These are phyloP conservation scores for Penicillium sp. DNA, from an alignment of 2,329 filamentous ascomycete species.

Conservation along the genomic window DNA sequence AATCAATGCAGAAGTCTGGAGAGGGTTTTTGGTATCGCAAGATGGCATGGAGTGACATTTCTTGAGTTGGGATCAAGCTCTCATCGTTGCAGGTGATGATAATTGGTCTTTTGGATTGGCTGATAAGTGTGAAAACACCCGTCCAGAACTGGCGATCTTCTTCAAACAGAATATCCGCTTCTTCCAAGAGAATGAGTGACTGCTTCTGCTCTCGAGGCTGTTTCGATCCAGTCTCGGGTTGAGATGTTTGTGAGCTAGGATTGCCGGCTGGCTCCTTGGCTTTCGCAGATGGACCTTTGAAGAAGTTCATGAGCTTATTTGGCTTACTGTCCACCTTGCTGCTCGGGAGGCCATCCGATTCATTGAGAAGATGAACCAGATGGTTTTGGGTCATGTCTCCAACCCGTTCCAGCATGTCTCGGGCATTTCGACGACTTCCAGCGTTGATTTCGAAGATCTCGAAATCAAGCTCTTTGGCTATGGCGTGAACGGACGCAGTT, in stretches of 20 bases:
- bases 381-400: conserved; percentile 98
- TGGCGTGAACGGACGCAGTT: conserved; percentile 86
- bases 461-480: conserved; percentile 87
- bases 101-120: conserved; percentile 85
- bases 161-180: conserved; percentile 90
- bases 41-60: conserved; percentile 79
- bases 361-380: conserved; percentile 64
- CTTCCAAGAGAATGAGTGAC: conserved; percentile 89
- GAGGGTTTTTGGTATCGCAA: conserved; percentile 73
- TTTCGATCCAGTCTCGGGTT: conserved; percentile 36
- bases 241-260: conserved; percentile 21
- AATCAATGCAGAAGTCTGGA: conserved; percentile 70
- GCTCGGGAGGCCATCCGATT: conserved; percentile 27
- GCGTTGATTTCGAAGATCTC: conserved; percentile 95
- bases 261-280: conserved; percentile 21
- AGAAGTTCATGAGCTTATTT: conserved; percentile 78
- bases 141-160: conserved; percentile 96
- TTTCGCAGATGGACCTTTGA: conserved; percentile 58
- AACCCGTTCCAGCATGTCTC: conserved; percentile 85
- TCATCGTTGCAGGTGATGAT: conserved; percentile 96
- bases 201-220: conserved; percentile 69
- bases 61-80: conserved; percentile 71
- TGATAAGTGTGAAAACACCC: conserved; percentile 74
- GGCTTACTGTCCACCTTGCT: conserved; percentile 65
- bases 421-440: conserved; percentile 78